These are phyloP conservation scores for Westerdykella sp. DNA, from an alignment of 2,329 filamentous ascomycete species.

Conservation along the genomic window DNA sequence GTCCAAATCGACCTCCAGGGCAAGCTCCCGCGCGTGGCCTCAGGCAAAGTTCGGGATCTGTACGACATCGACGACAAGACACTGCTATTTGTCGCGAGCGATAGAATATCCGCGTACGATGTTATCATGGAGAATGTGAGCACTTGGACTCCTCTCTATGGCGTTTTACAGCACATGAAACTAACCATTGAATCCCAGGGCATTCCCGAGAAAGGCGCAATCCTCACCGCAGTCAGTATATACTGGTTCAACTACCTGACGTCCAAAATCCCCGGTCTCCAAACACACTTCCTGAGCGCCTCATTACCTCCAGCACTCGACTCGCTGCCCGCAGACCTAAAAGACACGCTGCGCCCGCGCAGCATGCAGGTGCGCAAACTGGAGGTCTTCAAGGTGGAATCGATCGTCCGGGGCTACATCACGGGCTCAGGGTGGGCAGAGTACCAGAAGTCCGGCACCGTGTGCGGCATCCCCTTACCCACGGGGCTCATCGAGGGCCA, in stretches of 20 bases:
- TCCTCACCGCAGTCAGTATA: slow-evolving; percentile 57
- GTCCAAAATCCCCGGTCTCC: slow-evolving; percentile 50
- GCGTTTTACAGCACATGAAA: slow-evolving; percentile 2
- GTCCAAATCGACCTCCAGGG: slow-evolving; percentile 29
- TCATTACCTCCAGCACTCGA: slow-evolving; percentile 49
- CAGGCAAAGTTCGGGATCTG: slow-evolving; percentile 75
- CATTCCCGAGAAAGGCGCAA: slow-evolving; percentile 60
- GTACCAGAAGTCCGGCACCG: slow-evolving; percentile 66
- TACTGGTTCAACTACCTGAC: slow-evolving; percentile 63
- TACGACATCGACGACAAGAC: slow-evolving; percentile 65
- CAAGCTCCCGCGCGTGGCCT: slow-evolving; percentile 45
- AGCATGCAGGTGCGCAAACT: slow-evolving; percentile 72
- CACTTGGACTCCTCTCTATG: slow-evolving; percentile 1
- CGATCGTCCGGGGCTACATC: slow-evolving; percentile 84
- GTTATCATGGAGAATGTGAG: slow-evolving; percentile 74
- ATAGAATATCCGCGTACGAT: slow-evolving; percentile 94
- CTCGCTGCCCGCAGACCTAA: slow-evolving; percentile 16
- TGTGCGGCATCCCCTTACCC: slow-evolving; percentile 68
- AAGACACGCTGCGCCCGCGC: slow-evolving; percentile 52
- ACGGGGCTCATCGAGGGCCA: slow-evolving; percentile 64
- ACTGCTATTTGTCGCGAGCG: slow-evolving; percentile 77
- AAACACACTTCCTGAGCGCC: slow-evolving; percentile 58
- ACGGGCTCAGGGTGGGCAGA: slow-evolving; percentile 80
- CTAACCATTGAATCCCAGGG: slow-evolving; percentile 42
- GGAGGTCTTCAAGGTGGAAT: slow-evolving; percentile 71